Percentiles rank a stretch among this genome's conserved stretches.
phyloP scores from a whole-genome alignment of 1,284 basidiomycete genomes.

The Ustilago curta region DNA sequence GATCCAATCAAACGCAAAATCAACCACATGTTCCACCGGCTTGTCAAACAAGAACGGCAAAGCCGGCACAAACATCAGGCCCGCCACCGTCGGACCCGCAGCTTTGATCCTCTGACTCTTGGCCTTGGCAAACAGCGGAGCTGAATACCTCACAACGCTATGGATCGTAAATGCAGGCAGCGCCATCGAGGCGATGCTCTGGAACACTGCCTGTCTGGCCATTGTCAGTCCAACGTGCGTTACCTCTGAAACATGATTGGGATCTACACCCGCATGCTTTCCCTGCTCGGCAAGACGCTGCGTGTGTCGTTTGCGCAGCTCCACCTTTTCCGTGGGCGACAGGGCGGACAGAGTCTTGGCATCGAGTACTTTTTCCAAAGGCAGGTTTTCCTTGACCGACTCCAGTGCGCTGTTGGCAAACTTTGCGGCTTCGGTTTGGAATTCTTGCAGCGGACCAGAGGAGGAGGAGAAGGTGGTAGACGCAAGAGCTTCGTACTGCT shows the following conservation, averaged over 20 bases:
- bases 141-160: slow-evolving; percentile 74
- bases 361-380: slow-evolving; percentile 45
- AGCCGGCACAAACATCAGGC: slow-evolving; percentile 70
- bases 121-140: slow-evolving; percentile 78
- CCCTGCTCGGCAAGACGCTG: slow-evolving; percentile 38
- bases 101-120: slow-evolving; percentile 76
- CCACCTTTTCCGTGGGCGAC: slow-evolving; percentile 50
- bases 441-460: slow-evolving; percentile 19
- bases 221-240: slow-evolving; percentile 56
- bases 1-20: slow-evolving; percentile 72
- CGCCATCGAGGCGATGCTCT: slow-evolving; percentile 64
- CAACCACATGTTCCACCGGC: slow-evolving; percentile 72
- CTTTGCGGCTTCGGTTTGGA: slow-evolving; percentile 44
- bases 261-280: slow-evolving; percentile 39
- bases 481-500: slow-evolving; percentile 42
- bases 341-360: slow-evolving; percentile 35
- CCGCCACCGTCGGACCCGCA: slow-evolving; percentile 85
- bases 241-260: slow-evolving; percentile 32
- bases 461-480: slow-evolving; percentile 29
- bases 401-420: slow-evolving; percentile 35
- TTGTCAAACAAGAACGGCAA: slow-evolving; percentile 63
- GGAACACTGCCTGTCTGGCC: slow-evolving; percentile 63
- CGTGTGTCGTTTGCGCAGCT: slow-evolving; percentile 46
- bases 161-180: slow-evolving; percentile 67
- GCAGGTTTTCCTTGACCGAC: slow-evolving; percentile 25